phyloP scores from a whole-genome alignment of 345 rosid species.

The Luvunga scandens region DNA sequence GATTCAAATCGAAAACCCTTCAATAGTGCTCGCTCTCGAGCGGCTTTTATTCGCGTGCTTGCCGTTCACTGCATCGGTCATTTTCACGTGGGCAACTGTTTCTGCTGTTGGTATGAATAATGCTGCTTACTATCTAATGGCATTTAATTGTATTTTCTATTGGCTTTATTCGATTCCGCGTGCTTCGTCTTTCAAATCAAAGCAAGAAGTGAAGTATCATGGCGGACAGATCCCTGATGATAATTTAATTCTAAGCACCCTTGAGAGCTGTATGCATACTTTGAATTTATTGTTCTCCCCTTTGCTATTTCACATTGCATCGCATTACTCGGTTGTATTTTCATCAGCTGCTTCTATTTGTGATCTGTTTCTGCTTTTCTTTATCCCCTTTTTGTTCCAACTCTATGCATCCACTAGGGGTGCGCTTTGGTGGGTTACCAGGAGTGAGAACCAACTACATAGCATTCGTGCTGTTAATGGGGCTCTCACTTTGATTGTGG shows the following conservation, averaged over 20 bases:
- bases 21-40: conserved; percentile 84
- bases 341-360: conserved; percentile 65
- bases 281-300: conserved; percentile 82
- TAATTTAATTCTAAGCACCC: conserved; percentile 64
- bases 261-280: conserved; percentile 82
- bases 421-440: conserved; percentile 94
- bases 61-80: conserved; percentile 71
- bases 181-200: conserved; percentile 79
- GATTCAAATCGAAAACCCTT: conserved; percentile 89
- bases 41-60: conserved; percentile 83
- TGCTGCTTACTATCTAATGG: conserved; percentile 78
- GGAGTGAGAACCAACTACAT: conserved; percentile 62
- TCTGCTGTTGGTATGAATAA: conserved; percentile 89
- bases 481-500: conserved; percentile 77
- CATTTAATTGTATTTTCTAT: conserved; percentile 81
- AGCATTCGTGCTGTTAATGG: conserved; percentile 87
- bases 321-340: conserved; percentile 76
- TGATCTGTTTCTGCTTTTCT: conserved; percentile 83
- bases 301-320: conserved; percentile 74
- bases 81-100: conserved; percentile 95
- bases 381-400: conserved; percentile 83
- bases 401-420: conserved; percentile 92
- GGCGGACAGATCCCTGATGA: conserved; percentile 95
- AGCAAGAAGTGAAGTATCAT: conserved; percentile 80
- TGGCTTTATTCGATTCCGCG: conserved; percentile 87